These are phyloP conservation scores for Teratosphaeria nubilosa DNA, from an alignment of 2,329 filamentous ascomycete genomes.

Conservation along the genomic window DNA sequence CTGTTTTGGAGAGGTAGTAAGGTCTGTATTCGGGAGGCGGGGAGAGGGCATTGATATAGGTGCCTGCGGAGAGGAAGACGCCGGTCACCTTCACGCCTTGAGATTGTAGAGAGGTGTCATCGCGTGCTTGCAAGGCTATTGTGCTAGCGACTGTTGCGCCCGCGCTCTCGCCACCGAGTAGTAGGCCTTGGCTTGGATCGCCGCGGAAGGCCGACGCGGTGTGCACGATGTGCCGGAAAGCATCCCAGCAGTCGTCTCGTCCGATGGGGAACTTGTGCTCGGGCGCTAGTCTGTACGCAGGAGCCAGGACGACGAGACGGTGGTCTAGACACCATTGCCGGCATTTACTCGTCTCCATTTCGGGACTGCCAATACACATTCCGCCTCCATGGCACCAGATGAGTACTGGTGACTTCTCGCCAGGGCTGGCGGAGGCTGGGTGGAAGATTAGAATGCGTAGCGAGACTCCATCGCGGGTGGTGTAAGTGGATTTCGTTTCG, in stretches of 20 bases:
- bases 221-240: slow-evolving; percentile 32
- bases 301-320: slow-evolving; percentile 5
- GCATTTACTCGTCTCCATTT: slow-evolving; percentile 2
- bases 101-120: slow-evolving; percentile 30
- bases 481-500: slow-evolving; percentile 4
- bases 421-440: background rate
- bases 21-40: background rate
- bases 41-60: slow-evolving; percentile 10
- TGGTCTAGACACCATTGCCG: slow-evolving; percentile 1
- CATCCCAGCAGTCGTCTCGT: slow-evolving; percentile 38
- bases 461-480: slow-evolving; percentile 5
- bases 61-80: slow-evolving; percentile 31
- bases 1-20: slow-evolving; percentile 24
- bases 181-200: slow-evolving; percentile 33
- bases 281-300: slow-evolving; percentile 38
- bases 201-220: slow-evolving; percentile 32
- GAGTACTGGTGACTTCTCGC: slow-evolving; percentile 4
- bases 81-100: slow-evolving; percentile 30
- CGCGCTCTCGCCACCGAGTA: slow-evolving; percentile 39
- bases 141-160: slow-evolving; percentile 40
- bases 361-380: slow-evolving; percentile 7
- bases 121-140: slow-evolving; percentile 31
- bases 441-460: slow-evolving; percentile 7
- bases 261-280: slow-evolving; percentile 39
- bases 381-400: slow-evolving; percentile 12